Base-by-base conservation (phyloP, 768 basidiomycete species). In the Roridomyces roridus region DNA sequence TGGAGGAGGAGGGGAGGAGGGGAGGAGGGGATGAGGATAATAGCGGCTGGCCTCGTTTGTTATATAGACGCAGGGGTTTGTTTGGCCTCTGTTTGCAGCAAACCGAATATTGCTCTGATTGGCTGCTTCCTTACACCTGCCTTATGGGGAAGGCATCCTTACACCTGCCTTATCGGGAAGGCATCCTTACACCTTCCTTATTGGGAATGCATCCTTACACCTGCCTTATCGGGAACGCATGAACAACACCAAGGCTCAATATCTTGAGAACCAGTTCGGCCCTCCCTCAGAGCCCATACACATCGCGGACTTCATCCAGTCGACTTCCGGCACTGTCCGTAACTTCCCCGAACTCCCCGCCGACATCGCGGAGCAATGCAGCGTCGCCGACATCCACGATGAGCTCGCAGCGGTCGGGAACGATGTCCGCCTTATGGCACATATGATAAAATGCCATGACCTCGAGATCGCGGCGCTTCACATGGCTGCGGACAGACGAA, bases 241-340 rank as follows among this genome's bases (percentile, higher is more conserved):
- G 66, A 63, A 66, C 64, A 34, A 57, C 10, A 50, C 60, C 34
- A 54, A 60, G 21, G 51, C 62, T 58, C 18, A 29, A 0, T 58
- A 62, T 46, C 65, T 75, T 48, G 84, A 86, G 59, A 84, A 80
- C 28, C 75, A 81, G 51, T 85, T 88, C 69, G 88, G 88, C 0
- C 88, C 87, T 39, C 74, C 86, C 20, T 89, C 88, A 36, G 80
- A 86, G 29, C 72, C 64, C 23, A 76, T 89, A 28, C 68, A 82
- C 41, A 59, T 89, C 41, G 67, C 65, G 24, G 69, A 69, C 1
- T 87, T 87, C 62, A 56, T 82, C 14, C 69, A 74, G 12, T 66
- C 31, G 60, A 61, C 37, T 36, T 42, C 51, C 8, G 25, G 57
- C 17, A 35, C 55, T 17, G 60, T 52, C 20, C 26, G 41, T 15